phyloP scores from a whole-genome alignment of 441 rosid species.

The Erodium chrysanthum region DNA sequence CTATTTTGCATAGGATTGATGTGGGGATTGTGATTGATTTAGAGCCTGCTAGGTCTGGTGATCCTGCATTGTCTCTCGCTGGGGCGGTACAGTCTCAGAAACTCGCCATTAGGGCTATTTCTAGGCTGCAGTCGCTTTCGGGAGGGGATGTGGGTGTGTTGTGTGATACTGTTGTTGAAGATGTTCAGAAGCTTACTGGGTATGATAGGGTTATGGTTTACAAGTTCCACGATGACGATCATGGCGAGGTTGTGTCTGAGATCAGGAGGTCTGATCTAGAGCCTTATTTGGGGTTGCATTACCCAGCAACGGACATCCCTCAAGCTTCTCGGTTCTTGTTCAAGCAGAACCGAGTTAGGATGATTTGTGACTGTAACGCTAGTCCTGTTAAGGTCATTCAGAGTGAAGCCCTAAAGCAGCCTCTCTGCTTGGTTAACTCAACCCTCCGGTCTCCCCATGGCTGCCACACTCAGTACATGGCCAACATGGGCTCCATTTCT shows the following conservation, averaged over 20 bases:
- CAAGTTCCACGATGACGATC: slow-evolving; percentile 80
- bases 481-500: slow-evolving; percentile 71
- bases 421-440: slow-evolving; percentile 67
- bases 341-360: slow-evolving; percentile 69
- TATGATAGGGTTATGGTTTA: slow-evolving; percentile 81
- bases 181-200: slow-evolving; percentile 60
- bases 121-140: slow-evolving; percentile 66
- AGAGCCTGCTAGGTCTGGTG: slow-evolving; percentile 69
- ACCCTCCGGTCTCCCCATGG: slow-evolving; percentile 71
- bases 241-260: slow-evolving; percentile 82
- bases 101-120: slow-evolving; percentile 71
- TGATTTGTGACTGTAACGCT: slow-evolving; percentile 68
- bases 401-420: slow-evolving; percentile 45
- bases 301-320: slow-evolving; percentile 77
- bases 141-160: slow-evolving; percentile 45
- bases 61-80: slow-evolving; percentile 66
- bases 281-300: slow-evolving; percentile 74
- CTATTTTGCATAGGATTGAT: slow-evolving; percentile 63
- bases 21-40: slow-evolving; percentile 67
- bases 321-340: slow-evolving; percentile 81
- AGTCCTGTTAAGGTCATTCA: slow-evolving; percentile 57
- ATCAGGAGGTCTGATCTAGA: slow-evolving; percentile 37
- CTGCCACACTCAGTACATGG: slow-evolving; percentile 77
- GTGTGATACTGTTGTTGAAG: slow-evolving; percentile 63
- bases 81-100: slow-evolving; percentile 76